A percentile compares a stretch with the other conserved stretches of the same genome.
Evolutionary conservation across 2,329 filamentous ascomycete genomes (phyloP).

Genomic region (Diaporthe longicolla): DNA sequence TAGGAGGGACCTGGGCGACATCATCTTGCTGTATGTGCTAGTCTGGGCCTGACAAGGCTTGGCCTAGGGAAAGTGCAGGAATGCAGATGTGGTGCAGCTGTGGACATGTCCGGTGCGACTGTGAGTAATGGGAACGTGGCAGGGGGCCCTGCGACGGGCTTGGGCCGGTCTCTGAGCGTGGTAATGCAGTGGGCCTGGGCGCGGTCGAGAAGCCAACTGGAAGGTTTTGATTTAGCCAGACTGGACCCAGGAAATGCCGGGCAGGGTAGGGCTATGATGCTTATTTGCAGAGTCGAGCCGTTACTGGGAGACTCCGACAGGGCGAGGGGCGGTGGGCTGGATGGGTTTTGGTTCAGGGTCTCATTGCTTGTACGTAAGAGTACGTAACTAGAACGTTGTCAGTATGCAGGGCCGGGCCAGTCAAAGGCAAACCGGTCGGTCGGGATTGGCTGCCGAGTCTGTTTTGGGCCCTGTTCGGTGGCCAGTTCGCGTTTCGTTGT

Average conservation of each 20-base stretch:
- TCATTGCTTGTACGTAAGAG: constrained; percentile 51
- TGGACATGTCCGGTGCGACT: constrained; percentile 42
- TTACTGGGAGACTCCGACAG: constrained; percentile 20
- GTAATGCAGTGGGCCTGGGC: constrained; percentile 33
- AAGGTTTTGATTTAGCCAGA: constrained; percentile 37
- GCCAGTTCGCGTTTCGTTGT: constrained; percentile 23
- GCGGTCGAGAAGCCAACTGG: constrained; percentile 37
- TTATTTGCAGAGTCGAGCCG: neutral
- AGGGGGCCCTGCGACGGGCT: constrained; percentile 25
- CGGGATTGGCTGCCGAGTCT: constrained; percentile 38
- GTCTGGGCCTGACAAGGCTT: constrained; percentile 41
- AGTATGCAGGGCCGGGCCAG: constrained; percentile 33
- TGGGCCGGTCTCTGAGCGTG: constrained; percentile 29
- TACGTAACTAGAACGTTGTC: constrained; percentile 47
- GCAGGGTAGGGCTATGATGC: constrained; percentile 35
- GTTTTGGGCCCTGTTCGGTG: constrained; percentile 27
- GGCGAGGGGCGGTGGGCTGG: constrained; percentile 6
- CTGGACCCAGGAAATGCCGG: constrained; percentile 26
- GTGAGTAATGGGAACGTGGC: constrained; percentile 19
- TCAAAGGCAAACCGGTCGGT: constrained; percentile 27
- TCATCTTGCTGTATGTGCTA: constrained; percentile 50
- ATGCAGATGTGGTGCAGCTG: constrained; percentile 29
- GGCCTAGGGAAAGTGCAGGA: constrained; percentile 38
- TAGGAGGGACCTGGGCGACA: constrained; percentile 58
- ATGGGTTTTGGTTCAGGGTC: constrained; percentile 37